Conservation (phyloP, 257 asterid species). For the Solanum neorickii region DNA sequence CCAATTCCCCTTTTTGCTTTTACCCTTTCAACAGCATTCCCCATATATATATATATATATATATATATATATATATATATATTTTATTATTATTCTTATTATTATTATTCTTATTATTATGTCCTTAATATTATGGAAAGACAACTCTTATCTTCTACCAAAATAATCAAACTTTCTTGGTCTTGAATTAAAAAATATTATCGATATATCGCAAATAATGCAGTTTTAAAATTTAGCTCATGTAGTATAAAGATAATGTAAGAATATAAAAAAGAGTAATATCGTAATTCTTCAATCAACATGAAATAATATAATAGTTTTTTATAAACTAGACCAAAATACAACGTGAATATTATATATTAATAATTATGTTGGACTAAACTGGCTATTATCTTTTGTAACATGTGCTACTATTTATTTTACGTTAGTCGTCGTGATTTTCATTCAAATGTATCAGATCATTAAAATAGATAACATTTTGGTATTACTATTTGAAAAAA, state of each 20-base stretch:
- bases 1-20: slow-evolving; percentile 17
- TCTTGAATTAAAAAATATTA: not conserved
- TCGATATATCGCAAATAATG: not conserved
- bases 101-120: not conserved
- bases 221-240: not conserved
- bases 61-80: too few species aligned
- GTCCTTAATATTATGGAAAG: not conserved
- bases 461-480: not conserved
- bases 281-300: not conserved
- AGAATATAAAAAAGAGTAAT: not conserved
- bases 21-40: slow-evolving; percentile 23
- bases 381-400: not conserved
- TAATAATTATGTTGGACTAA: not conserved
- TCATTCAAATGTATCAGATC: not conserved
- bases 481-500: not conserved
- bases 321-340: not conserved
- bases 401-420: not conserved
- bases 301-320: not conserved
- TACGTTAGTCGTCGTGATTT: not conserved
- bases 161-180: not conserved
- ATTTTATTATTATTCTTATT: not conserved
- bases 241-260: not conserved
- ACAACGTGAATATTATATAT: not conserved
- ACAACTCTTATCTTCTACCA: not conserved
- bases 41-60: not conserved